phyloP scores from a whole-genome alignment of 306 rosid species.

The Malus fusca region DNA sequence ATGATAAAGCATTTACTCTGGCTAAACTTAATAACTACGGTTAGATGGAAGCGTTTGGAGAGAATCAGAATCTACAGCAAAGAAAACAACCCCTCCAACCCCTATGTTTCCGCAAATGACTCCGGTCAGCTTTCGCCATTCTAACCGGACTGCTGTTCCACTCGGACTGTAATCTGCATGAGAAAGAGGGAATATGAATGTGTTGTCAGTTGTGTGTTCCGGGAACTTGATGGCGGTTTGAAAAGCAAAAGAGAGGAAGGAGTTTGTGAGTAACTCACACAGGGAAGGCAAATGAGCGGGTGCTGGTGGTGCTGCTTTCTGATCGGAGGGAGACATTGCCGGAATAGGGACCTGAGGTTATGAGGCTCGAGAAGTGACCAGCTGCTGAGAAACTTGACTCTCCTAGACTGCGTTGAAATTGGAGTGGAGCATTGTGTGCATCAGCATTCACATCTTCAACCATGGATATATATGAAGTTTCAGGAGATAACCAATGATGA shows the following conservation, averaged over 20 bases:
- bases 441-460: constrained; percentile 8
- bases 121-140: constrained; percentile 73
- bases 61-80: constrained; percentile 82
- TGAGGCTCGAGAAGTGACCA: constrained; percentile 33
- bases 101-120: constrained; percentile 37
- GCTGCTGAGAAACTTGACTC: constrained; percentile 54
- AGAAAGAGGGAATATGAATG: neutral
- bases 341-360: constrained; percentile 65
- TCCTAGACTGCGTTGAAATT: constrained; percentile 23
- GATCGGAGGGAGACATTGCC: constrained; percentile 90
- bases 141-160: constrained; percentile 84
- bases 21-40: constrained; percentile 28
- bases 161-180: constrained; percentile 69
- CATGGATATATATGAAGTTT: constrained; percentile 8
- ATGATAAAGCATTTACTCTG: neutral
- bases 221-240: neutral
- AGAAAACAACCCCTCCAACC: constrained; percentile 62
- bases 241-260: neutral
- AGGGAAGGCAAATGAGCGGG: constrained; percentile 92
- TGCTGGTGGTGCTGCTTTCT: constrained; percentile 94
- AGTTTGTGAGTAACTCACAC: constrained; percentile 25
- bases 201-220: neutral
- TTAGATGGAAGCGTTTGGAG: constrained; percentile 4
- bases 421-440: constrained; percentile 23
- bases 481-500: neutral